Evolutionary conservation across 73 alveolate species (phyloP).

Genomic region (Paramecium tetraurelia): DNA sequence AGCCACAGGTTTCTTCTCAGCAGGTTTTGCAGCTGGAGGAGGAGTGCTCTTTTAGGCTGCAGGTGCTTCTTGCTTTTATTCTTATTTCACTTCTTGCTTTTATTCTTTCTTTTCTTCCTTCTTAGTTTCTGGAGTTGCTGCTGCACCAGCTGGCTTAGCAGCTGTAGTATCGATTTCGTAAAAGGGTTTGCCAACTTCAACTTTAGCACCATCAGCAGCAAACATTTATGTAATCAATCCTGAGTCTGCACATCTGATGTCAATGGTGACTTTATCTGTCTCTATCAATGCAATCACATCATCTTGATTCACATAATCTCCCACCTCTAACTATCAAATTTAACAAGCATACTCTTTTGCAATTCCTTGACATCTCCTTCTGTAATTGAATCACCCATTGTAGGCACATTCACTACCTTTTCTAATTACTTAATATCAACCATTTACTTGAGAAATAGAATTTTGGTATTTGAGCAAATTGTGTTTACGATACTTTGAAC

Average conservation of each 20-base stretch:
- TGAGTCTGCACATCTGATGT: constrained; percentile 59
- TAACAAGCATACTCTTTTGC: constrained; percentile 48
- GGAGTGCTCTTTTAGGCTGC: constrained; percentile 27
- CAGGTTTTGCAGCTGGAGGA: constrained; percentile 61
- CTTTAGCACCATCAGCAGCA: constrained; percentile 59
- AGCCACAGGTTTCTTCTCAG: constrained; percentile 47
- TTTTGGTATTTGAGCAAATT: neutral
- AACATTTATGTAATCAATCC: constrained; percentile 59
- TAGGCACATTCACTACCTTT: constrained; percentile 69
- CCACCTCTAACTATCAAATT: constrained; percentile 54
- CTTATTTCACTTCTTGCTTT: constrained; percentile 34
- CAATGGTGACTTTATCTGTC: constrained; percentile 61
- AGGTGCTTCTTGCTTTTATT: neutral
- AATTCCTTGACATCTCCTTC: constrained; percentile 71
- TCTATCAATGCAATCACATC: constrained; percentile 62
- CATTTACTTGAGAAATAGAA: constrained; percentile 19
- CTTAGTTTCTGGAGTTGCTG: constrained; percentile 9
- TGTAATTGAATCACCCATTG: constrained; percentile 89
- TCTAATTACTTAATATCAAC: neutral
- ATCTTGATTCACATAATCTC: constrained; percentile 63
- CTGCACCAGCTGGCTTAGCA: constrained; percentile 59
- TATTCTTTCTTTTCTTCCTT: constrained; percentile 47
- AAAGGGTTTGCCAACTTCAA: constrained; percentile 68
- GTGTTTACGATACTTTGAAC: neutral
- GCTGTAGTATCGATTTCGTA: constrained; percentile 62